These are phyloP conservation scores for Chytridiales sp. DNA, from an alignment of 371 early-diverging fungal genomes.

Conservation along the genomic window DNA sequence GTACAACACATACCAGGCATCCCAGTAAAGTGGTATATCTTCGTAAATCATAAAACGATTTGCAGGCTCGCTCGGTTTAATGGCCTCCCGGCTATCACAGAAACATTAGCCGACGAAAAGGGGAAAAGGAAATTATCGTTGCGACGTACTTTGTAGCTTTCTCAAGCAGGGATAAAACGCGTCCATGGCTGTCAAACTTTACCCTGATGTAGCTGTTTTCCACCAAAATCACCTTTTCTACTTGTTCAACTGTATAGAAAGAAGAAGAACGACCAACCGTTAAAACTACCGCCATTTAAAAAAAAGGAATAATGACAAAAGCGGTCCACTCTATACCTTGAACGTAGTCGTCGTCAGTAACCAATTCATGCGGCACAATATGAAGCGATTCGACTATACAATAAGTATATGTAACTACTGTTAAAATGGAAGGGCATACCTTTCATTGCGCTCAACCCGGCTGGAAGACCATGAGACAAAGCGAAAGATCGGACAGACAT, in stretches of 20 bases:
- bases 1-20: constrained; percentile 60
- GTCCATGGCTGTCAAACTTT: constrained; percentile 69
- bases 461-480: constrained; percentile 7
- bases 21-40: constrained; percentile 83
- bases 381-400: background rate
- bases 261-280: background rate
- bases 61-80: constrained; percentile 63
- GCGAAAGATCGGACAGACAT: constrained; percentile 14
- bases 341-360: no score
- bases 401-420: background rate
- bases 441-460: no score
- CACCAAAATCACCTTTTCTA: constrained; percentile 42
- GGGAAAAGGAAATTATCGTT: background rate
- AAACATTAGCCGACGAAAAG: constrained; percentile 4
- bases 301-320: background rate
- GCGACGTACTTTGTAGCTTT: constrained; percentile 30
- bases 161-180: constrained; percentile 65
- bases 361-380: background rate
- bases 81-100: constrained; percentile 62
- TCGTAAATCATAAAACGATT: constrained; percentile 83
- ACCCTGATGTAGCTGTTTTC: constrained; percentile 72
- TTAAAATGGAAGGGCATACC: constrained; percentile 16
- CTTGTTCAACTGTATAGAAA: background rate
- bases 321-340: background rate
- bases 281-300: constrained; percentile 2